Evolutionary conservation across 345 rosid species (phyloP), one percentile per base, ranked within the genome.

Genomic region (Brassica nigra): DNA sequence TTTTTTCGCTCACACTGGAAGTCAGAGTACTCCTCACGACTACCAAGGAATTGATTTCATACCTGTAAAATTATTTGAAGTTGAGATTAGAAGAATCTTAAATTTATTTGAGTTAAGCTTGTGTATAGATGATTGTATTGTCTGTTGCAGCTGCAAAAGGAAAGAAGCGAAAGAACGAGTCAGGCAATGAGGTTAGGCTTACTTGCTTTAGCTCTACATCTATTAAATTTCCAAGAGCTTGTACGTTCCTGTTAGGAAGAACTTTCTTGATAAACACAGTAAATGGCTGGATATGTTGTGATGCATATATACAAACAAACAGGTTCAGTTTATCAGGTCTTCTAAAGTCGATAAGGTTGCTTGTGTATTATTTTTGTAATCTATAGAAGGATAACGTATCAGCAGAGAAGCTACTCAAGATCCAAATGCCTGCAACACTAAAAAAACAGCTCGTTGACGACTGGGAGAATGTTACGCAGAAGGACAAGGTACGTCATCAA

Each of bases 391-490:
- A 89, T 20, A 88, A 81, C 27, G 27, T 66, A 37, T 76, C 87
- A 55, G 75, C 58, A 62, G 98, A 91, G 82, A 95, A 91, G 90
- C 85, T 85, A 55, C 78, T 87, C 77, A 93, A 90, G 87, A 89
- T 95, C 81, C 99, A 87, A 78, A 89, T 95, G 70, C 97, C 99
- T 65, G 79, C 90, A 74, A 81, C 94, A 58, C 80, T 95, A 4
- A 89, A 88, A 85, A 93, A 88, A 85, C 99, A 89, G 79, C 90
- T 95, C 68, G 89, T 86, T 84, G 99, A 90, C 80, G 98, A 95
- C 81, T 90, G 91, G 92, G 99, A 91, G 67, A 80, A 80, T 78
- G 86, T 95, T 74, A 82, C 78, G 67, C 94, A 89, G 77, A 92
- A 89, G 85, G 97, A 95, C 74, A 90, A 93, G 95, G 99, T 93